A percentile compares a stretch with the other conserved stretches of the same genome.
Conservation (phyloP, 2,329 filamentous ascomycete genomes). For the Ceratocystis cacaofunesta region DNA sequence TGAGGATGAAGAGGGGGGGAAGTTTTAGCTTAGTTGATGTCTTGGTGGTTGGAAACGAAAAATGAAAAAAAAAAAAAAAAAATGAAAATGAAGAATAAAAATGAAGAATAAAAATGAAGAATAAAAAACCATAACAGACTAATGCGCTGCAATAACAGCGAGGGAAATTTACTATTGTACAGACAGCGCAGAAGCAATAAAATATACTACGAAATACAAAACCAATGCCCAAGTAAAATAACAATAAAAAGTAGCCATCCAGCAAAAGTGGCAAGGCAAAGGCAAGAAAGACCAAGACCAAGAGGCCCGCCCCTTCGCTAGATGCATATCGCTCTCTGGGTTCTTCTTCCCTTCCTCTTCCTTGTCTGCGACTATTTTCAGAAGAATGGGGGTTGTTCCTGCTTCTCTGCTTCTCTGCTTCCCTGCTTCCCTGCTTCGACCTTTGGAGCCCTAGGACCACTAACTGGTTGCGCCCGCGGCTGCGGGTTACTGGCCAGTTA, state of each 20-base stretch:
- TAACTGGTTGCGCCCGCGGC: neutral
- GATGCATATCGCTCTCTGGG: neutral
- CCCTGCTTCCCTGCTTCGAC: neutral
- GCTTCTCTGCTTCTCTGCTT: neutral
- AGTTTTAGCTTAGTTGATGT: neutral
- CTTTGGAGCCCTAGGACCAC: neutral
- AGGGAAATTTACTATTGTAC: too few species aligned
- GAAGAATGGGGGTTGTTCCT: neutral
- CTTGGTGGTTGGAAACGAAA: neutral
- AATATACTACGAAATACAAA: too few species aligned
- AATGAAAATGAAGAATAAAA: neutral
- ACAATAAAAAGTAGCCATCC: too few species aligned
- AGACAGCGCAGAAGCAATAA: too few species aligned
- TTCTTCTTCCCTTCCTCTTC: too few species aligned
- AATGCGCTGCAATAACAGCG: too few species aligned
- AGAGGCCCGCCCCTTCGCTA: neutral
- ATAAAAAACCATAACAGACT: neutral
- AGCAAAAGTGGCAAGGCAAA: too few species aligned
- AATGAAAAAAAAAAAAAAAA: neutral
- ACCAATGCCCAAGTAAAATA: too few species aligned
- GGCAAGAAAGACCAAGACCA: conserved; percentile 5
- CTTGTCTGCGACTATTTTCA: neutral
- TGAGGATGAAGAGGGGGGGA: neutral
- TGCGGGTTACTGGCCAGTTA: neutral
- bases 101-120: neutral